A percentile compares a stretch with the other conserved stretches of the same genome.
phyloP scores from a whole-genome alignment of 176 grass and related monocot genomes.

The Cenchrus purpureus region DNA sequence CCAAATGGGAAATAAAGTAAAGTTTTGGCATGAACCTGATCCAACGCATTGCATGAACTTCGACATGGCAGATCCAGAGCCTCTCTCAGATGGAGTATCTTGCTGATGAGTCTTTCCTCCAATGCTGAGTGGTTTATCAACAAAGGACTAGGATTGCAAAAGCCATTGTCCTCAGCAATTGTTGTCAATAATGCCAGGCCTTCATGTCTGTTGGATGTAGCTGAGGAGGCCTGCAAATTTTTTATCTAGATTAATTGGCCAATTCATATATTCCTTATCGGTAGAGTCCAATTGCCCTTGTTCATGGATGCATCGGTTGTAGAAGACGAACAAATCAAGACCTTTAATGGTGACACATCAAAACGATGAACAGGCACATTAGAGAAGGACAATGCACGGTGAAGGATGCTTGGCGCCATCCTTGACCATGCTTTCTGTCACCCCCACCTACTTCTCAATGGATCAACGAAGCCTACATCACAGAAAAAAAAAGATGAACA shows the following conservation, averaged over 20 bases:
- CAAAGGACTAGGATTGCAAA: not conserved
- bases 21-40: constrained; percentile 30
- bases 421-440: constrained; percentile 8
- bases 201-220: not conserved
- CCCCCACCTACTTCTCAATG: constrained; percentile 3
- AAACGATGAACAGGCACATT: not conserved
- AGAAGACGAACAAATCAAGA: not conserved
- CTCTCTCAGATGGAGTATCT: constrained; percentile 25
- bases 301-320: not conserved
- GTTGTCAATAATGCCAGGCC: constrained; percentile 27
- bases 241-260: not conserved
- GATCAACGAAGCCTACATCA: constrained; percentile 28
- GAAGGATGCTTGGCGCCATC: constrained; percentile 26
- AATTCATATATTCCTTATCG: not conserved
- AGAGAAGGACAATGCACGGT: constrained; percentile 34
- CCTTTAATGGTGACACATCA: not conserved
- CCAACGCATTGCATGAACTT: not conserved
- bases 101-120: not conserved
- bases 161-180: constrained; percentile 12
- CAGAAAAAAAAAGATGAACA: not conserved
- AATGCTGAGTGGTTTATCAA: not conserved
- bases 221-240: constrained; percentile 26
- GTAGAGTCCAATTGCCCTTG: not conserved
- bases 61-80: constrained; percentile 22
- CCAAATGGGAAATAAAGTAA: not conserved